Evolutionary conservation across 352 stramenopile species (phyloP), one percentile per base, ranked within the genome.

Genomic region (Blastocystis sp.): DNA sequence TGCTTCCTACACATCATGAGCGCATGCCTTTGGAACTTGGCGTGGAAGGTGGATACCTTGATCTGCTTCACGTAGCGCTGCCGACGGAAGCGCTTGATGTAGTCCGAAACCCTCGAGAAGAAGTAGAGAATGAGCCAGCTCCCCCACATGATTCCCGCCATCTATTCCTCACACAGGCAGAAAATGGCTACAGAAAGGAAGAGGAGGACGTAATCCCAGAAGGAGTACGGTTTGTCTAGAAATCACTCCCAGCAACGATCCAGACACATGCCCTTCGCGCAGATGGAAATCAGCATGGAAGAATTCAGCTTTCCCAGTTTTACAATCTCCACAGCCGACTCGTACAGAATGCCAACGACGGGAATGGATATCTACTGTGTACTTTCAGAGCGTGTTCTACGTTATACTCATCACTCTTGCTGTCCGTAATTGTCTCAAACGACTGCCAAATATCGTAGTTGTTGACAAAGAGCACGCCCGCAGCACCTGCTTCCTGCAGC

Each of bases 331-430:
- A 4, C 7, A 19, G 52, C 74, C 45, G 60, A 69, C 21, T 28
- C 28, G 57, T 45, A 84, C 19, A 59, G 65, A n/a, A 69, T 64
- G 43, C 74, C 57, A 68, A 84, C 34, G 38, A 84, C 34, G 6
- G 74, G 74, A 70, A 84, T 69, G 2, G 74, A 59, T 38, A 68
- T 68, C 74, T 84, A 84, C 40, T 14, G 60, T 84, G 21, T 48
- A 14, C 7, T 34, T 34, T 34, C 28, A 34, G 28, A 34, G 28
- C 28, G 28, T 34, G 28, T 34, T 17, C 0, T 69, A 84, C 74
- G 52, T 84, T 84, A 17, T 68, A 84, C 17, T 84, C 48, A 2
- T 21, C 40, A 24, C 52, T 68, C 14, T 84, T 48, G 19, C 54
- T 28, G 52, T 84, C 74, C 21, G n/a, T 45, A 17, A 84, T 54